Percentiles rank a stretch among this genome's conserved stretches.
These are phyloP conservation scores for Coemansia sp. DNA, from an alignment of 192 early-diverging fungal species.

Conservation along the genomic window DNA sequence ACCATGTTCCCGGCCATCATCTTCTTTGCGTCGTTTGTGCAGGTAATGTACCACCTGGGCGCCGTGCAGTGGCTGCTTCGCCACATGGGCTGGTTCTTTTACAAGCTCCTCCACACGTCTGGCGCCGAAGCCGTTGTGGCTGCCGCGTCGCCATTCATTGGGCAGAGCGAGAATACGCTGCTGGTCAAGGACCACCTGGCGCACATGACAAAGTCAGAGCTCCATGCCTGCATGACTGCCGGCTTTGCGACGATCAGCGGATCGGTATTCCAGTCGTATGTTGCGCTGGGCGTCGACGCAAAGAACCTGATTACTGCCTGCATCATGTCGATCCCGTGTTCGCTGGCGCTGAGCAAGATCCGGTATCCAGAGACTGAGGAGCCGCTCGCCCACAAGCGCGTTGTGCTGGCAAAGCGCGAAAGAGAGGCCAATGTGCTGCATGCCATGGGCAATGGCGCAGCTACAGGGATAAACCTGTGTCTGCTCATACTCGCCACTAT, in stretches of 20 bases:
- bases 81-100: constrained; percentile 61
- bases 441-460: constrained; percentile 76
- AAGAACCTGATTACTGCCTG: constrained; percentile 71
- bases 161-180: constrained; percentile 78
- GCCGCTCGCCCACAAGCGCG: constrained; percentile 60
- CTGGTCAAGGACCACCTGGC: constrained; percentile 76
- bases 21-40: constrained; percentile 83
- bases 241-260: constrained; percentile 89
- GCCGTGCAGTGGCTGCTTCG: constrained; percentile 72
- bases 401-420: constrained; percentile 53
- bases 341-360: constrained; percentile 76
- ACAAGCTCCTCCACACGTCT: constrained; percentile 66
- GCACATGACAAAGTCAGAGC: constrained; percentile 77
- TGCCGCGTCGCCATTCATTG: constrained; percentile 79
- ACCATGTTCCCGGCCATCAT: constrained; percentile 77
- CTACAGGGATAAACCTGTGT: constrained; percentile 69
- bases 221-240: constrained; percentile 79
- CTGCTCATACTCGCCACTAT: constrained; percentile 70
- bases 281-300: constrained; percentile 60
- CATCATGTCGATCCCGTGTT: constrained; percentile 87
- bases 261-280: constrained; percentile 72
- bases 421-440: constrained; percentile 70
- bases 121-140: constrained; percentile 81
- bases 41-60: constrained; percentile 77
- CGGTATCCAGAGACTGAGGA: constrained; percentile 74